A percentile compares a stretch with the other conserved stretches of the same genome.
These are phyloP conservation scores for Linum lewisii DNA, from an alignment of 345 rosid genomes.

Conservation along the genomic window DNA sequence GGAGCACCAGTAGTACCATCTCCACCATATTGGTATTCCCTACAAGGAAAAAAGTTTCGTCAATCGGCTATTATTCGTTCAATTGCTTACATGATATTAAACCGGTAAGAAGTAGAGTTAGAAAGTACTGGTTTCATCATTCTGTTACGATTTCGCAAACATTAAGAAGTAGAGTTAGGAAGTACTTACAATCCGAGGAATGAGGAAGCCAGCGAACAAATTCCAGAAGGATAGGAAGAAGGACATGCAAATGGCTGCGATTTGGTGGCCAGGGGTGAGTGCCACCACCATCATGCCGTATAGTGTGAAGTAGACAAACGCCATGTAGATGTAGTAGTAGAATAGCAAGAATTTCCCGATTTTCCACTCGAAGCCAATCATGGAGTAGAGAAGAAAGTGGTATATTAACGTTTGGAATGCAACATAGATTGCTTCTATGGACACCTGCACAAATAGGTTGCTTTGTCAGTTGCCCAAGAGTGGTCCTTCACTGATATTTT, in stretches of 20 bases:
- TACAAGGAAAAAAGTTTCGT: slow-evolving; percentile 13
- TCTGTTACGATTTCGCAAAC: too few species aligned
- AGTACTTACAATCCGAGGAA: slow-evolving; percentile 51
- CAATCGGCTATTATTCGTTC: too few species aligned
- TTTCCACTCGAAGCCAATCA: slow-evolving; percentile 70
- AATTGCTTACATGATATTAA: too few species aligned
- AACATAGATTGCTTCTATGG: slow-evolving; percentile 51
- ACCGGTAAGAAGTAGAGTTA: too few species aligned
- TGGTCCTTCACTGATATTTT: too few species aligned
- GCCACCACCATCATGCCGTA: slow-evolving; percentile 81
- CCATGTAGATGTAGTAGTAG: slow-evolving; percentile 45
- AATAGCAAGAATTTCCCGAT: slow-evolving; percentile 43
- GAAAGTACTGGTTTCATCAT: too few species aligned
- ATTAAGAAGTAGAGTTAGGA: not conserved
- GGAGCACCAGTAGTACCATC: slow-evolving; percentile 78
- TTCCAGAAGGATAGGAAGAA: slow-evolving; percentile 87
- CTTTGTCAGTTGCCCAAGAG: too few species aligned
- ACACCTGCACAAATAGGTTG: slow-evolving; percentile 40
- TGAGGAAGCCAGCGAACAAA: slow-evolving; percentile 71
- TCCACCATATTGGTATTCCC: slow-evolving; percentile 90
- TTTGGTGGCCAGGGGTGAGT: slow-evolving; percentile 59
- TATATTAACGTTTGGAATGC: slow-evolving; percentile 43
- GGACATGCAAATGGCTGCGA: slow-evolving; percentile 59
- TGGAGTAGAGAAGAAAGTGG: slow-evolving; percentile 47
- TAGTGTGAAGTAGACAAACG: slow-evolving; percentile 60